phyloP scores from a whole-genome alignment of 345 rosid species.

The Aquilaria yunnanensis region DNA sequence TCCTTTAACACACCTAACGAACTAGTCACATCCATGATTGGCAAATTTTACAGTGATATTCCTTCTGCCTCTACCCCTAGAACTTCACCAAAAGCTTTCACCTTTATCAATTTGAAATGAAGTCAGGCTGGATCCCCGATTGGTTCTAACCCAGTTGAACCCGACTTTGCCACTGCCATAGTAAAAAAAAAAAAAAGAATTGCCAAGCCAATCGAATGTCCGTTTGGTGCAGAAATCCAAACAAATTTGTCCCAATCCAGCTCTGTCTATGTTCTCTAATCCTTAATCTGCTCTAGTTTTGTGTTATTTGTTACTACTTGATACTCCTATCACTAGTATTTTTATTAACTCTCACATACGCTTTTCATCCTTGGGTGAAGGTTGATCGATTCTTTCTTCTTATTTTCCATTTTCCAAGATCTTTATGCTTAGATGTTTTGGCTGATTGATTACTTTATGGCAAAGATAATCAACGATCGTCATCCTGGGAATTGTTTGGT shows the following conservation, averaged over 20 bases:
- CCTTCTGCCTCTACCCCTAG: too few species aligned
- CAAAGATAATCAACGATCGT: conserved; percentile 71
- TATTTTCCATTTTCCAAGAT: not conserved
- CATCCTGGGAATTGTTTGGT: conserved; percentile 58
- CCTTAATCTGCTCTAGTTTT: conserved; percentile 57
- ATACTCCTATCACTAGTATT: conserved; percentile 57
- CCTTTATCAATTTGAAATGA: too few species aligned
- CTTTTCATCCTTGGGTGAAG: conserved; percentile 81
- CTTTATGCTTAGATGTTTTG: not conserved
- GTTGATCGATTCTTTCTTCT: conserved; percentile 43
- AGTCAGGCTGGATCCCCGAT: too few species aligned
- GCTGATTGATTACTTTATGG: not conserved
- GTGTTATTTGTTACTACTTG: conserved; percentile 43
- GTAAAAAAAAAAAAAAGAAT: too few species aligned
- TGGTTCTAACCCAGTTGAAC: too few species aligned
- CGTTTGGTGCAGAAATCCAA: conserved; percentile 49
- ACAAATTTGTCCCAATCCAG: conserved; percentile 39
- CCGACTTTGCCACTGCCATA: too few species aligned
- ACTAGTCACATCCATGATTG: too few species aligned
- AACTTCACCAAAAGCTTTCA: too few species aligned
- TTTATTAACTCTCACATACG: conserved; percentile 69
- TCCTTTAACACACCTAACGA: too few species aligned
- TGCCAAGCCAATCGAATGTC: conserved; percentile 80
- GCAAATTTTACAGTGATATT: too few species aligned
- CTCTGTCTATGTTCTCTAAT: conserved; percentile 33